These are phyloP conservation scores for Daldinia childiae DNA, from an alignment of 495 filamentous ascomycete genomes.

Conservation along the genomic window DNA sequence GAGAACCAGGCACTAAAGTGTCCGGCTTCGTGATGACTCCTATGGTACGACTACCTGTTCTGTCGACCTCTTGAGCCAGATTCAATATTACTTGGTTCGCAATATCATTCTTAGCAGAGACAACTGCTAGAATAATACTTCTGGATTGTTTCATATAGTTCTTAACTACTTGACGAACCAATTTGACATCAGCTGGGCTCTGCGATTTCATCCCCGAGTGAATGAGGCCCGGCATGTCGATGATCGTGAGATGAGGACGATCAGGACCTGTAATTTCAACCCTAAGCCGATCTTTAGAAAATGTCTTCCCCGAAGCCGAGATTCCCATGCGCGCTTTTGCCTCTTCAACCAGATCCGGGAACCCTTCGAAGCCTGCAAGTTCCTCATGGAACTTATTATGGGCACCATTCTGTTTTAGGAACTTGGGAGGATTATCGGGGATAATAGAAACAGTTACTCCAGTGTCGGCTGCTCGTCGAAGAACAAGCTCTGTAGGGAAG, in stretches of 20 bases:
- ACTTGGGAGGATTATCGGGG: slow-evolving; percentile 45
- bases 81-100: slow-evolving; percentile 61
- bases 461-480: slow-evolving; percentile 50
- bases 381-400: slow-evolving; percentile 42
- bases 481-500: slow-evolving; percentile 64
- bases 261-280: slow-evolving; percentile 69
- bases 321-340: slow-evolving; percentile 62
- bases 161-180: slow-evolving; percentile 61
- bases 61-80: slow-evolving; percentile 54
- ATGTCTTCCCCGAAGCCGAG: slow-evolving; percentile 48
- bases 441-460: slow-evolving; percentile 43
- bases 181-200: slow-evolving; percentile 53
- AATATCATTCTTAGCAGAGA: slow-evolving; percentile 62
- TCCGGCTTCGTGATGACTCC: slow-evolving; percentile 54
- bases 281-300: slow-evolving; percentile 68
- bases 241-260: slow-evolving; percentile 66
- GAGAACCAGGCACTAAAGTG: slow-evolving; percentile 33
- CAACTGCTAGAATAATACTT: slow-evolving; percentile 68
- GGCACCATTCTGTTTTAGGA: slow-evolving; percentile 46
- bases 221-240: slow-evolving; percentile 72
- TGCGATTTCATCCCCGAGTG: slow-evolving; percentile 54
- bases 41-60: slow-evolving; percentile 57
- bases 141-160: slow-evolving; percentile 65
- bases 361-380: slow-evolving; percentile 32
- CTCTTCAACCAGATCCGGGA: slow-evolving; percentile 51